These are phyloP conservation scores for Dittrichia graveolens DNA, from an alignment of 129 eudicot species.

Conservation along the genomic window DNA sequence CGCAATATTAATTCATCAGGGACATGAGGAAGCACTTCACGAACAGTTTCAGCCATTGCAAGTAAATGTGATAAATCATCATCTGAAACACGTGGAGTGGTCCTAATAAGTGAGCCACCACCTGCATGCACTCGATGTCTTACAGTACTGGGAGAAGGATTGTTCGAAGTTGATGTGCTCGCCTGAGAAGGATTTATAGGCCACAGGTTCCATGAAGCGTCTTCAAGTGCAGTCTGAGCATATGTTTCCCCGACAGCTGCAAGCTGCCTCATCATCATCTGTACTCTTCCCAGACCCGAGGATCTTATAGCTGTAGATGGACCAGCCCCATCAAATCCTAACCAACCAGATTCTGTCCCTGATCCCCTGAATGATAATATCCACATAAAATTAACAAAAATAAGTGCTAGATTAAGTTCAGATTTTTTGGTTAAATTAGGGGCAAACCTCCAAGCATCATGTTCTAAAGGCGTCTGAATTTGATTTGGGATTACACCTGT, in stretches of 20 bases:
- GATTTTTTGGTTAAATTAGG: neutral
- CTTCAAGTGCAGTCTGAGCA: slow-evolving; percentile 87
- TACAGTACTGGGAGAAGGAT: slow-evolving; percentile 51
- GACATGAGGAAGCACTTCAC: slow-evolving; percentile 94
- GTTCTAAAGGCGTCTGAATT: slow-evolving; percentile 54
- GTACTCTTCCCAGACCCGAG: slow-evolving; percentile 77
- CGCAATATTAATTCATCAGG: slow-evolving; percentile 91
- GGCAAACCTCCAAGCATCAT: slow-evolving; percentile 75
- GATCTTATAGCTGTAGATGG: slow-evolving; percentile 70
- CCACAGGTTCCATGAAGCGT: slow-evolving; percentile 85
- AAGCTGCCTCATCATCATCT: slow-evolving; percentile 98
- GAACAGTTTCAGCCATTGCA: slow-evolving; percentile 94
- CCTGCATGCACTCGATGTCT: slow-evolving; percentile 44
- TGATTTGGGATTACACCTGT: slow-evolving; percentile 56
- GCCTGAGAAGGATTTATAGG: slow-evolving; percentile 72
- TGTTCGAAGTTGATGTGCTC: slow-evolving; percentile 54
- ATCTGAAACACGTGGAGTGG: slow-evolving; percentile 54
- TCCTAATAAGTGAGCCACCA: slow-evolving; percentile 51
- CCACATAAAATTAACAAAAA: neutral
- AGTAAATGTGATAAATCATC: slow-evolving; percentile 67
- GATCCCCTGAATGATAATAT: slow-evolving; percentile 53
- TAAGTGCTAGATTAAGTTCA: neutral
- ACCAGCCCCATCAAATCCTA: slow-evolving; percentile 84
- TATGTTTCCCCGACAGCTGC: slow-evolving; percentile 97
- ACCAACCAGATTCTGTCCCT: slow-evolving; percentile 72